phyloP scores from a whole-genome alignment of 148 eudicot genomes.

The Tetragonia tetragonoides region DNA sequence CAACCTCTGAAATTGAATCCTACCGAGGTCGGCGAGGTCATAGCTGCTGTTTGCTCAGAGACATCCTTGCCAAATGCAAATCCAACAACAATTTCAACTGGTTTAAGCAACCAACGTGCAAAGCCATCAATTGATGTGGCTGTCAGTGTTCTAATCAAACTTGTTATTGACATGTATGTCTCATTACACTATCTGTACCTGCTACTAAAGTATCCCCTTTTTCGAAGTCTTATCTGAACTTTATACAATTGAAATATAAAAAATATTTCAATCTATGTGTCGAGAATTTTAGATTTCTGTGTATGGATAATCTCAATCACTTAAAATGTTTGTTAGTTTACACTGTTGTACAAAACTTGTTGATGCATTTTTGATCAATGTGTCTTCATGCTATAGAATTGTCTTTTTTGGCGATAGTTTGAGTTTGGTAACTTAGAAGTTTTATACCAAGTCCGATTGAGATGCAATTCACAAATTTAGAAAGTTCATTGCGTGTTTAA shows the following conservation, averaged over 20 bases:
- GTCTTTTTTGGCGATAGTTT: too few species aligned
- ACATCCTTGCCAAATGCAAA: conserved; percentile 51
- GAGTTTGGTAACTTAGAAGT: too few species aligned
- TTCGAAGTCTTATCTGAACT: not conserved
- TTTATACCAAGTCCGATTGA: too few species aligned
- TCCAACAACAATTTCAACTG: conserved; percentile 66
- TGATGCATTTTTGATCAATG: too few species aligned
- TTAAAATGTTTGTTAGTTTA: too few species aligned
- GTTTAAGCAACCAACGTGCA: conserved; percentile 59
- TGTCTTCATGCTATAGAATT: too few species aligned
- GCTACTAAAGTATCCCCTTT: not conserved
- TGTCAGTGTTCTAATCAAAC: conserved; percentile 96
- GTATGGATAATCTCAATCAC: too few species aligned
- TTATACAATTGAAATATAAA: not conserved
- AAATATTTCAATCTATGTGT: too few species aligned
- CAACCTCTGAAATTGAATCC: conserved; percentile 88
- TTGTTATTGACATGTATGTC: conserved; percentile 97
- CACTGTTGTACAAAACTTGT: too few species aligned
- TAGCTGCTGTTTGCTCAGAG: conserved; percentile 95
- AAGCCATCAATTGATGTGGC: conserved; percentile 93
- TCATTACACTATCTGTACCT: conserved; percentile 6
- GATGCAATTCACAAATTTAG: not conserved
- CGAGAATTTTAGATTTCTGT: not conserved
- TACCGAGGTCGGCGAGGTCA: conserved; percentile 87
- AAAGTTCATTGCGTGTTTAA: not conserved